Percentiles rank a stretch among this genome's conserved stretches.
Conservation (phyloP, 192 early-diverging fungal genomes). For the Entophlyctis helioformis region DNA sequence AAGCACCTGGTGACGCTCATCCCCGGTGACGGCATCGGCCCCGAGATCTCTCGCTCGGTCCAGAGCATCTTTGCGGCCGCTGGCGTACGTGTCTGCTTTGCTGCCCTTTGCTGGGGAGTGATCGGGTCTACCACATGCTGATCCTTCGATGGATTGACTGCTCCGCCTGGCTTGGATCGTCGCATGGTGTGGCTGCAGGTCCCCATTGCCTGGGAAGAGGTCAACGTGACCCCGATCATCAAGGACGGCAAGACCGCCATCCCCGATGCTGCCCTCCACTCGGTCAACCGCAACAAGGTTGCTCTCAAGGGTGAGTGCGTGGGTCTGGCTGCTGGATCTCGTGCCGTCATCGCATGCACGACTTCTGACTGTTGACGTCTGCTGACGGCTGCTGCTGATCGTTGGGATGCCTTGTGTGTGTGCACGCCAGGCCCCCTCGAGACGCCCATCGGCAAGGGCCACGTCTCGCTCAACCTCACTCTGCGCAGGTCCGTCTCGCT, state of each 20-base stretch:
- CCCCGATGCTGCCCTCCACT: slow-evolving; percentile 79
- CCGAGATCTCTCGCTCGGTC: slow-evolving; percentile 90
- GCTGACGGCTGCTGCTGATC: no score
- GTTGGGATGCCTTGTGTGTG: background rate
- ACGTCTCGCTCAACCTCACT: slow-evolving; percentile 80
- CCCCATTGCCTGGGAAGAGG: slow-evolving; percentile 94
- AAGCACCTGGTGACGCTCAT: slow-evolving; percentile 76
- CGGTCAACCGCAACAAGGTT: slow-evolving; percentile 91
- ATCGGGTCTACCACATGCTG: background rate
- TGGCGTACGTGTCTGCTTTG: slow-evolving; percentile 34
- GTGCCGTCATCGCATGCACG: no score
- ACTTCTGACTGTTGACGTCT: background rate
- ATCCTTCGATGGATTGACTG: slow-evolving; percentile 3
- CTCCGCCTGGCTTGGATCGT: background rate
- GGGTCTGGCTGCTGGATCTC: no score
- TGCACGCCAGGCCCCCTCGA: slow-evolving; percentile 72
- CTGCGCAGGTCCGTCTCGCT: slow-evolving; percentile 22
- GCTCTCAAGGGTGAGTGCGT: slow-evolving; percentile 70
- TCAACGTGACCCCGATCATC: slow-evolving; percentile 84
- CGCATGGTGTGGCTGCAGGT: slow-evolving; percentile 27
- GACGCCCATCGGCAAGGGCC: slow-evolving; percentile 97
- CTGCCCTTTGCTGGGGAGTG: background rate
- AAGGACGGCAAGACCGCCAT: slow-evolving; percentile 88
- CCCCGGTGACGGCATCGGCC: slow-evolving; percentile 97
- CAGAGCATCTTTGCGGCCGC: slow-evolving; percentile 86